These are phyloP conservation scores for Mrakiaceae sp. DNA, from an alignment of 1,284 basidiomycete species.

Conservation along the genomic window DNA sequence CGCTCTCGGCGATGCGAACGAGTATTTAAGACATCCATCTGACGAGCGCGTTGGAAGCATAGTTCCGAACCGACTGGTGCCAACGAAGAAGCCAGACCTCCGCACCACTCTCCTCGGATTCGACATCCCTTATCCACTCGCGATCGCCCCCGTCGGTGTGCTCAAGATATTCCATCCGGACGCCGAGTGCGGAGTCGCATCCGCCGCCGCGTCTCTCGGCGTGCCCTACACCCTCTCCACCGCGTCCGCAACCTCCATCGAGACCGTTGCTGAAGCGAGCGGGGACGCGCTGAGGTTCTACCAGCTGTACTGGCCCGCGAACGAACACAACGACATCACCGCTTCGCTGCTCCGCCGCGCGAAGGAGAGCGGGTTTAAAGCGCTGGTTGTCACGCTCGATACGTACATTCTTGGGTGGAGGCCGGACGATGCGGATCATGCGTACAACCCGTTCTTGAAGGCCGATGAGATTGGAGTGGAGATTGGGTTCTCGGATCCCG, in stretches of 20 bases:
- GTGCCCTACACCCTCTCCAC: constrained; percentile 59
- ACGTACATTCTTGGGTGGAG: constrained; percentile 50
- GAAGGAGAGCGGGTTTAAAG: constrained; percentile 40
- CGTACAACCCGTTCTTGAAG: constrained; percentile 29
- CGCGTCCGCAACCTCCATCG: constrained; percentile 52
- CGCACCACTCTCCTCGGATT: neutral
- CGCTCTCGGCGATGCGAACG: too few relatives aligned
- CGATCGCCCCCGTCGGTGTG: constrained; percentile 1
- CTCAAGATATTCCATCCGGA: constrained; percentile 49
- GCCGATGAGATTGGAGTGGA: constrained; percentile 35
- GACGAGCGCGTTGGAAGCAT: neutral
- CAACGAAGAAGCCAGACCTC: neutral
- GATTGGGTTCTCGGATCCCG: constrained; percentile 48
- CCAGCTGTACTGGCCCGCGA: constrained; percentile 37
- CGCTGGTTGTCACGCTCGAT: constrained; percentile 41
- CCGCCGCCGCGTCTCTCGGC: constrained; percentile 48
- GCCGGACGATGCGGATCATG: constrained; percentile 43
- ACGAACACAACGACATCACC: constrained; percentile 38
- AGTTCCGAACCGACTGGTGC: neutral
- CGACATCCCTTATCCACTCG: neutral
- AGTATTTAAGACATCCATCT: too few relatives aligned
- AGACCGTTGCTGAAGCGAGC: constrained; percentile 54
- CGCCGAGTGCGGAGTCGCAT: constrained; percentile 47
- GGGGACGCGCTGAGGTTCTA: constrained; percentile 54
- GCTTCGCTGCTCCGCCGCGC: constrained; percentile 42